Evolutionary conservation across 2,329 filamentous ascomycete species (phyloP).

Genomic region (Trichoderma lentiforme): DNA sequence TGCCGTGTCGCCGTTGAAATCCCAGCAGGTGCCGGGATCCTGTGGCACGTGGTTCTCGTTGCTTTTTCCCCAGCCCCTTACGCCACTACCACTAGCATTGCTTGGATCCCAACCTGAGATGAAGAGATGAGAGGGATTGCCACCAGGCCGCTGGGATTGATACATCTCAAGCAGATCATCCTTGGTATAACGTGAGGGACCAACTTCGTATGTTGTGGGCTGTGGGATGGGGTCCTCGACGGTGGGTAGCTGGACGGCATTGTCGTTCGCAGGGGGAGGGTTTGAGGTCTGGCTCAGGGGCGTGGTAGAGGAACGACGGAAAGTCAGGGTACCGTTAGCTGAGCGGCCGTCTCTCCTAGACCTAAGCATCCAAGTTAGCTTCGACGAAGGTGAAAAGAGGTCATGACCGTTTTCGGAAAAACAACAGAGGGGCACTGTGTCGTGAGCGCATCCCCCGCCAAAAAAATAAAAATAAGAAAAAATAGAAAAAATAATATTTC

Average conservation of each 20-base stretch:
- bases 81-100: slow-evolving; percentile 59
- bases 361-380: slow-evolving; percentile 38
- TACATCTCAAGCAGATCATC: slow-evolving; percentile 77
- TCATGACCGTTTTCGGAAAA: slow-evolving; percentile 4
- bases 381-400: neutral
- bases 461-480: neutral
- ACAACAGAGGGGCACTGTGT: neutral
- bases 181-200: slow-evolving; percentile 66
- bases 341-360: slow-evolving; percentile 55
- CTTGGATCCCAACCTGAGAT: slow-evolving; percentile 77
- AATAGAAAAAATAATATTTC: neutral
- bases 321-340: slow-evolving; percentile 61
- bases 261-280: slow-evolving; percentile 35
- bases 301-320: slow-evolving; percentile 61
- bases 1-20: slow-evolving; percentile 63
- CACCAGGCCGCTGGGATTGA: slow-evolving; percentile 47
- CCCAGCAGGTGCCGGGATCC: slow-evolving; percentile 93
- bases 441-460: slow-evolving; percentile 10
- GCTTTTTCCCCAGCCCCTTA: slow-evolving; percentile 72
- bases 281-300: slow-evolving; percentile 44
- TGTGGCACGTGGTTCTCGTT: slow-evolving; percentile 70
- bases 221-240: slow-evolving; percentile 36
- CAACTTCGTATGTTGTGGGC: slow-evolving; percentile 31
- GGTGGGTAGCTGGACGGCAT: slow-evolving; percentile 39
- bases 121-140: slow-evolving; percentile 63